These are phyloP conservation scores for Luffa aegyptiaca DNA, from an alignment of 306 rosid genomes.

Conservation along the genomic window DNA sequence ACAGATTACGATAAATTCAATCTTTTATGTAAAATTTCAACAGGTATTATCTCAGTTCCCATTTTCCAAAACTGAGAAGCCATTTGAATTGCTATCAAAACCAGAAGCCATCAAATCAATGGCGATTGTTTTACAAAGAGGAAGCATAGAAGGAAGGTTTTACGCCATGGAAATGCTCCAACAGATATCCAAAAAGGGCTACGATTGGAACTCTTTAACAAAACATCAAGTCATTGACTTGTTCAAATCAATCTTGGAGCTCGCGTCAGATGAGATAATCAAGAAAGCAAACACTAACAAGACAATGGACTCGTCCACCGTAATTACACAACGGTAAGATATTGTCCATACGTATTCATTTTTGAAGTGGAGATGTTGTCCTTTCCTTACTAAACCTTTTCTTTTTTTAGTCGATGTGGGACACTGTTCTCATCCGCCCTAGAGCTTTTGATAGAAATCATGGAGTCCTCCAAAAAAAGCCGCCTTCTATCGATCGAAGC, in stretches of 20 bases:
- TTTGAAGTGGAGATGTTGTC: background rate
- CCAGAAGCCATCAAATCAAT: conserved; percentile 26
- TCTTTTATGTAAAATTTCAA: background rate
- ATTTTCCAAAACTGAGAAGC: conserved; percentile 4
- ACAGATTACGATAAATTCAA: background rate
- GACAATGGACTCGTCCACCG: no score
- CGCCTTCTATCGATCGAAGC: conserved; percentile 32
- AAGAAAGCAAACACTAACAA: conserved; percentile 18
- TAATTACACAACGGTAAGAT: background rate
- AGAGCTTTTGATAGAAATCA: conserved; percentile 28
- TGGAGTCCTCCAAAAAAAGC: conserved; percentile 28
- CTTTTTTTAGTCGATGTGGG: background rate
- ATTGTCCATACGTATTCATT: background rate
- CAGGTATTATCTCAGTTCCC: conserved; percentile 20
- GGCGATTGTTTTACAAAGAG: conserved; percentile 33
- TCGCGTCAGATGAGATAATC: conserved; percentile 34
- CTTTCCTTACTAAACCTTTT: background rate
- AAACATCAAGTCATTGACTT: conserved; percentile 30
- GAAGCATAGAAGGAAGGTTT: conserved; percentile 31
- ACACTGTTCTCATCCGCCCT: conserved; percentile 15
- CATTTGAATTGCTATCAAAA: conserved; percentile 13
- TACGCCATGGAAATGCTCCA: conserved; percentile 27
- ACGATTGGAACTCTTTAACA: conserved; percentile 25
- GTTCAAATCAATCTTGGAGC: conserved; percentile 38
- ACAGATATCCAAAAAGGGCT: conserved; percentile 18